Evolutionary conservation across 805 yeast species (phyloP), one percentile per base, ranked within the genome.

Genomic region (Wickerhamiella qilinensis): DNA sequence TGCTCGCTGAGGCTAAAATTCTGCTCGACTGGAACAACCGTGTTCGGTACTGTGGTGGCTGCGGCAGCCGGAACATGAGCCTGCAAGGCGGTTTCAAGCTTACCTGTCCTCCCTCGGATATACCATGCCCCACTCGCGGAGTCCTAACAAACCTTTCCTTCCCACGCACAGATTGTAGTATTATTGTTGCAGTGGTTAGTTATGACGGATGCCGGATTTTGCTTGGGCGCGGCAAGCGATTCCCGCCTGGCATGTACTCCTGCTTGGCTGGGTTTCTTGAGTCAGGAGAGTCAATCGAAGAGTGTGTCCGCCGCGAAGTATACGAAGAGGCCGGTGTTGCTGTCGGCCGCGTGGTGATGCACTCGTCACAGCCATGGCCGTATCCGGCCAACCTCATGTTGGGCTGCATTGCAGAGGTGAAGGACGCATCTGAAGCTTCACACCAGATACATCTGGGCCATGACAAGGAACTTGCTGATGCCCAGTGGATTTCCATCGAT

Each of bases 201-300:
- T 48, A 63, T 9, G 73, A 69, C 14, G 71, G 74, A 21, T 59
- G 71, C 37, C 73, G 74, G 54, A 63, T 83, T 14, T 67, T 88
- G 24, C 61, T 88, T 14, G 93, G 86, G 2, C 68, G 81, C 38
- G 72, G 74, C 43, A 73, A 68, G 47, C 63, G 94, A 39, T 71
- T 71, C 51, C 72, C 74, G 4, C 37, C 43, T n/a, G 55, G 60
- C 37, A 71, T 83, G 75, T 88, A 77, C 58, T 69, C 88, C 15
- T 78, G 93, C 52, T 72, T 93, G 38, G 94, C 97, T 3, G 98
- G 97, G 3, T 91, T 91, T 57, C 75, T 88, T 73, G 98, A 88
- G 56, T 94, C 95, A 1, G 79, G 86, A 21, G 98, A 88, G 60
- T 74, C 93, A 2, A 74, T 88, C 17, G 97, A 88, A 57, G 77